Percentiles rank a stretch among this genome's conserved stretches.
Conservation (phyloP, 352 stramenopile genomes). For the Phytophthora crassamura region DNA sequence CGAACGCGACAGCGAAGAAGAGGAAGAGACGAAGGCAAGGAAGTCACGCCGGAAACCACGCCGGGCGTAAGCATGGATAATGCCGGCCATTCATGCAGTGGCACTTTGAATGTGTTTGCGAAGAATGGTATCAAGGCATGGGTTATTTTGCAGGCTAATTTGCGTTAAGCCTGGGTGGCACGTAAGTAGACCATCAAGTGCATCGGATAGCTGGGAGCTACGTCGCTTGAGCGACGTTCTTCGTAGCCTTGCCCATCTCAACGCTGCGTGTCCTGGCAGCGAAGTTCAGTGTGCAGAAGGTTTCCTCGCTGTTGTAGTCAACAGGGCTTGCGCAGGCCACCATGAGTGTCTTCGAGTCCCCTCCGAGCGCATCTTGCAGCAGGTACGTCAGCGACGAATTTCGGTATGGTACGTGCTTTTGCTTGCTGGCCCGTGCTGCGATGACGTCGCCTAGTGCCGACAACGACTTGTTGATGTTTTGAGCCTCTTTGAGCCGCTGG, state of each 20-base stretch:
- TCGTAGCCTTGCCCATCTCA: constrained; percentile 91
- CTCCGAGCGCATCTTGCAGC: constrained; percentile 92
- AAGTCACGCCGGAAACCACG: constrained; percentile 38
- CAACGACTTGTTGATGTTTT: constrained; percentile 96
- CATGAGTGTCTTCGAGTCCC: constrained; percentile 95
- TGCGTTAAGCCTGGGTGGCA: constrained; percentile 7
- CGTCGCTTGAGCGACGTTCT: constrained; percentile 68
- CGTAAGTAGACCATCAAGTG: constrained; percentile 2
- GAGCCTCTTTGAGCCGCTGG: constrained; percentile 89
- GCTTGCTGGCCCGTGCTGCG: constrained; percentile 81
- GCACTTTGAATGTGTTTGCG: not conserved
- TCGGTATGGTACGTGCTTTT: constrained; percentile 94
- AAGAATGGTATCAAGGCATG: constrained; percentile 24
- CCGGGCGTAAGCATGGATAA: constrained; percentile 15
- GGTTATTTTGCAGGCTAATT: constrained; percentile 23
- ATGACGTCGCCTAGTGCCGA: constrained; percentile 98
- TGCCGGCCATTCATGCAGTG: not conserved
- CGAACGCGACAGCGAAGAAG: constrained; percentile 1
- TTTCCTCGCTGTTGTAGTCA: constrained; percentile 93
- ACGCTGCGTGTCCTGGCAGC: constrained; percentile 84
- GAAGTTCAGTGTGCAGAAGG: constrained; percentile 95
- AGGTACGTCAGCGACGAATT: constrained; percentile 96
- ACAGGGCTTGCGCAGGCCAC: constrained; percentile 90
- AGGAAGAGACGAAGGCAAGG: constrained; percentile 41
- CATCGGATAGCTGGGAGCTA: constrained; percentile 10